These are phyloP conservation scores for Melaleuca alternifolia DNA, from an alignment of 345 rosid species.

Conservation along the genomic window DNA sequence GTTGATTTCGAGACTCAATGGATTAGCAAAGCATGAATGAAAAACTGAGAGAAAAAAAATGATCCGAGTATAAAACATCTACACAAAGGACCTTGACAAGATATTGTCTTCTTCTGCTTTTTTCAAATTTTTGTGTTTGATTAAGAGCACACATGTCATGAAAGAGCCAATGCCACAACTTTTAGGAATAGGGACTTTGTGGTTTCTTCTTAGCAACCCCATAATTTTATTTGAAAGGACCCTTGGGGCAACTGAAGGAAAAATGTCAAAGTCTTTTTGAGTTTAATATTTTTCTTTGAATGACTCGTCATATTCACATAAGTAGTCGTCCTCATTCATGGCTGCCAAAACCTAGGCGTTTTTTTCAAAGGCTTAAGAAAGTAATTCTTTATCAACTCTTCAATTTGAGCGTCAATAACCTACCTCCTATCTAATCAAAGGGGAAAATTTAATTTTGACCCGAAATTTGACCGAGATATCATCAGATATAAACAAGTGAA, in stretches of 20 bases:
- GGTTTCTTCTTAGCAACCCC: not conserved
- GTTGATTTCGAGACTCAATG: too few species aligned
- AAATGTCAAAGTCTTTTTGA: not conserved
- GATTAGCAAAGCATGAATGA: too few species aligned
- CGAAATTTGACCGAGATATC: not conserved
- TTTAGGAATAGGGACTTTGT: not conserved
- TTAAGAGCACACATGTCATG: not conserved
- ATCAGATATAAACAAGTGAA: not conserved
- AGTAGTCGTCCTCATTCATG: not conserved
- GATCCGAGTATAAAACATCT: not conserved
- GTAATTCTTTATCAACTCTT: not conserved
- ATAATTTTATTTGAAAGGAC: too few species aligned
- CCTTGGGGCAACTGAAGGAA: not conserved
- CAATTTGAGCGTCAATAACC: not conserved
- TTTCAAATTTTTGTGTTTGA: too few species aligned
- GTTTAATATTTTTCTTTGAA: not conserved
- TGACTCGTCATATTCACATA: not conserved
- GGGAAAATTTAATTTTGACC: not conserved
- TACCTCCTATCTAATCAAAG: not conserved
- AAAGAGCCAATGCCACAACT: not conserved
- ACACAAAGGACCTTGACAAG: not conserved
- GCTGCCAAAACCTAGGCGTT: not conserved
- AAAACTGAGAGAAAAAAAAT: too few species aligned
- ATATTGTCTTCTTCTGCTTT: not conserved
- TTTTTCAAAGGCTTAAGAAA: not conserved